Evolutionary conservation across 83 land plant species (phyloP).

Genomic region (Picea mariana): DNA sequence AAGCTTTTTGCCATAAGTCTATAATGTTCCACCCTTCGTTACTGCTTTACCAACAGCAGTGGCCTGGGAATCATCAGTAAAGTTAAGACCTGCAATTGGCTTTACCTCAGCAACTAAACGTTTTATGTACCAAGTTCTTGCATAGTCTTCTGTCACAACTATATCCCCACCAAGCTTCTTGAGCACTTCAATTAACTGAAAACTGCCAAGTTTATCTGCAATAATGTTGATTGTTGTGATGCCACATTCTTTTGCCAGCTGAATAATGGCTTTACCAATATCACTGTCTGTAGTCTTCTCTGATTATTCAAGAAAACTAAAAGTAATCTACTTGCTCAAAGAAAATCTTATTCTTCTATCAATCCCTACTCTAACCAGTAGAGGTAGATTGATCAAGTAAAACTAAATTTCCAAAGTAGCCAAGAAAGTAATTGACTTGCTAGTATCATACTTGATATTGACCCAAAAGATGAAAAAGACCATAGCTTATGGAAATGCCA

Average conservation of each 20-base stretch:
- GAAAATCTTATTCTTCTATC: too few species aligned
- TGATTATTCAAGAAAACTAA: too few species aligned
- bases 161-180: conserved; percentile 48
- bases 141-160: conserved; percentile 43
- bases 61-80: conserved; percentile 33
- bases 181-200: conserved; percentile 31
- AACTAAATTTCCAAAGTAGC: too few species aligned
- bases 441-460: too few species aligned
- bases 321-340: too few species aligned
- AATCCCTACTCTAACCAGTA: too few species aligned
- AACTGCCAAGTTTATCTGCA: conserved; percentile 40
- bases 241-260: conserved; percentile 37
- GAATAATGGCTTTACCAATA: conserved; percentile 31
- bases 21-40: conserved; percentile 41
- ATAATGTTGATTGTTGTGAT: conserved; percentile 42
- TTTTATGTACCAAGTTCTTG: conserved; percentile 54
- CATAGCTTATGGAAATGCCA: too few species aligned
- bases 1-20: conserved; percentile 32
- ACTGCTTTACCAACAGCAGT: conserved; percentile 44
- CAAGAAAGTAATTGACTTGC: too few species aligned
- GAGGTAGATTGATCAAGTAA: too few species aligned
- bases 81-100: conserved; percentile 37
- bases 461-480: too few species aligned
- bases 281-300: too few species aligned
- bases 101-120: conserved; percentile 38